Evolutionary conservation across 1,139 yeast genomes (phyloP), one percentile per base, ranked within the genome.

Genomic region (Hyphopichia khmerensis): DNA sequence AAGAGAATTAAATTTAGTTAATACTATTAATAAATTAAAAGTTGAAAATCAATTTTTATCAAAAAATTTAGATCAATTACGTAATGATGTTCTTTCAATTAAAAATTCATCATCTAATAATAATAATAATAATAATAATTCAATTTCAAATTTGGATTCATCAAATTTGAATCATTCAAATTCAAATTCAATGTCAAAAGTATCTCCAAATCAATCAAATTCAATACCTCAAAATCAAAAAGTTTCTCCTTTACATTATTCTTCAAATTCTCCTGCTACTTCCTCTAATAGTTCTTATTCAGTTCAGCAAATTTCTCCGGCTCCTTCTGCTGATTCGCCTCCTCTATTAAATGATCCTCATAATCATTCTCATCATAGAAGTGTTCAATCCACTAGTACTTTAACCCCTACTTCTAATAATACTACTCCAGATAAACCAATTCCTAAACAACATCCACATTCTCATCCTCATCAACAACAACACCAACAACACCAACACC

Each of bases 1-100:
- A 23, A 75, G 80, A 46, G 88, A 82, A 56, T 77, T 84, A 65
- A 78, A 79, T 3, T 65, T 83, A 43, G 75, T 79, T 15, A 80
- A 76, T 49, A 72, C 76, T 19, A 69, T 73, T 48, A 71, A 69
- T 45, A 65, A 67, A 46, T 49, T 73, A 38, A 70, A 67, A 49
- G 58, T 62, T 29, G 77, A 73, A 43, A 72, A 73, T 47, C 71
- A 64, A 48, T 65, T 58, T 44, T 55, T 70, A 35, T 41, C 62
- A 40, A 69, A 70, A 49, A 63, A 56, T 39, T 48, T 73, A 42
- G 77, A 72, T 23, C 72, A 60, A 49, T 50, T 72, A 37, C 61
- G 65, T 43, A 49, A 44, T 14, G 70, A 65, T 24, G 45, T 64
- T 23, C 47, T 45, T 37, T 42, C 44, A 6, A 21, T 57, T 7